Evolutionary conservation across 202 grass and related monocot genomes (phyloP).

Genomic region (Alloteropsis angusta): DNA sequence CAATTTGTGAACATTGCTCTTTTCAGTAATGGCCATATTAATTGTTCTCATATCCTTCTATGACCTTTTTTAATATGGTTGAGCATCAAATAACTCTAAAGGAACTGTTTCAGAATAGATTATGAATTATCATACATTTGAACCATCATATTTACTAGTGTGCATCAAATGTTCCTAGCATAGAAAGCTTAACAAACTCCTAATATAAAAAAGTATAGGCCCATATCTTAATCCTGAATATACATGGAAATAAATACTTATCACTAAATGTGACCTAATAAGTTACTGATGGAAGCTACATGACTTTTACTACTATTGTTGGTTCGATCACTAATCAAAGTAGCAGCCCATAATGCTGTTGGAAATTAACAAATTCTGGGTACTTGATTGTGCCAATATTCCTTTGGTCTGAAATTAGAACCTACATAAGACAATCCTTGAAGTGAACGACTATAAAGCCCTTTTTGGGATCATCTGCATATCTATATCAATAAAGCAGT

Average conservation of each 20-base stretch:
- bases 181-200: background rate
- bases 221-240: background rate
- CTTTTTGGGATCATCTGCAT: constrained; percentile 8
- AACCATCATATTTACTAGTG: background rate
- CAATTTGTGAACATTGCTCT: background rate
- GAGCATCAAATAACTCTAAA: background rate
- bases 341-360: background rate
- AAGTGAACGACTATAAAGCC: background rate
- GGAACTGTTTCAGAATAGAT: constrained; percentile 3
- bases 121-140: background rate
- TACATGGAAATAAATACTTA: constrained; percentile 4
- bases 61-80: background rate
- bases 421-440: background rate
- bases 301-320: constrained; percentile 4
- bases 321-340: background rate
- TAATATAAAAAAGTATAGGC: background rate
- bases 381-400: background rate
- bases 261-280: constrained; percentile 12
- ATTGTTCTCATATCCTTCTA: background rate
- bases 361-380: background rate
- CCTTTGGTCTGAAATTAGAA: constrained; percentile 5
- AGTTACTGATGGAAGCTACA: constrained; percentile 4
- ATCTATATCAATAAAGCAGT: background rate
- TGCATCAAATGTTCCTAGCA: background rate
- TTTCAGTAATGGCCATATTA: background rate